Evolutionary conservation across 2,329 filamentous ascomycete species (phyloP), one percentile per base, ranked within the genome.

Genomic region (Dothistroma septosporum): DNA sequence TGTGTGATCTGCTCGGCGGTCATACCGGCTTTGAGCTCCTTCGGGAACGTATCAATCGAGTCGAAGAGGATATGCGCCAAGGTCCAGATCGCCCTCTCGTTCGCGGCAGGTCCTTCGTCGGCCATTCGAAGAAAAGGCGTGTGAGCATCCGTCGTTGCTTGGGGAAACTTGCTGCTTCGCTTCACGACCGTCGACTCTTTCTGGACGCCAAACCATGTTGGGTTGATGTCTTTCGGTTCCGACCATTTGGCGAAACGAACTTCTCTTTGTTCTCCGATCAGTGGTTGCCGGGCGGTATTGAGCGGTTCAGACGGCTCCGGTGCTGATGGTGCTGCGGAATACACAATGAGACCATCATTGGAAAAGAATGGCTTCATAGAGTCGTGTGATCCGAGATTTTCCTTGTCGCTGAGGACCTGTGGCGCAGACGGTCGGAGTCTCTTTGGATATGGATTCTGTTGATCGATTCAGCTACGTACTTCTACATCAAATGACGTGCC

Each of bases 61-160:
- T 96, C 92, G 70, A 96, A 99, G 3, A 99, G 82, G 41, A 97
- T 87, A 60, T 90, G 89, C 0, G 91, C 88, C 37, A 99, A 80
- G 62, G 91, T 84, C 94, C 95, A 99, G 0, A 94, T 86, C 14
- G 86, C 80, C 69, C 86, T 85, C 75, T 95, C 91, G 60, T 91
- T 85, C 21, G 64, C 61, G 14, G 76, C 76, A 57, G 72, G 58
- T 9, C 61, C 32, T 2, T 61, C 60, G 9, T 53, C 53, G 9
- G 60, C 56, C 59, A 86, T 78, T 10, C 80, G 75, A 16, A 78
- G 78, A 60, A 87, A 81, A 1, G 78, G 76, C 59, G 81, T 77
- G 5, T 76, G 73, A 0, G 75, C 72, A 41, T 72, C 76, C 1
- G 87, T 73, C 9, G 74, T 76, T 1, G 86, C 86, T 48, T 79